A percentile compares a stretch with the other conserved stretches of the same genome.
Evolutionary conservation across 768 basidiomycete species (phyloP).

Genomic region (Lactarius evosmus): DNA sequence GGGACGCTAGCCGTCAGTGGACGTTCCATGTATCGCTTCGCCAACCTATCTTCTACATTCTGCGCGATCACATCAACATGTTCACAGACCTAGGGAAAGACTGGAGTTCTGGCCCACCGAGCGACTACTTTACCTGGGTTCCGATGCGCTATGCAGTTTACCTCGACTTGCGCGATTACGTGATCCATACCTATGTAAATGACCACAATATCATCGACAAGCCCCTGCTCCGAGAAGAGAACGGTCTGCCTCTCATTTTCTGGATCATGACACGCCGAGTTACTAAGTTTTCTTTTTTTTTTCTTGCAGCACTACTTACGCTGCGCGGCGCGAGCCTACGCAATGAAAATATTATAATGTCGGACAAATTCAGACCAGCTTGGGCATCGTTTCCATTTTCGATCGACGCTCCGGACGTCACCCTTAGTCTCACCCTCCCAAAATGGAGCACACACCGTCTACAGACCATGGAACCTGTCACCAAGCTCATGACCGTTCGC

Average conservation of each 20-base stretch:
- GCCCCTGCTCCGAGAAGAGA: conserved; percentile 75
- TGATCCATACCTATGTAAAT: conserved; percentile 80
- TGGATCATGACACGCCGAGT: conserved; percentile 1
- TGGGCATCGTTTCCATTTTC: conserved; percentile 63
- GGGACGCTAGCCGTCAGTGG: conserved; percentile 84
- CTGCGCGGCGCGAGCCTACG: conserved; percentile 57
- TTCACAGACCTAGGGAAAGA: conserved; percentile 90
- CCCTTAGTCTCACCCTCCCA: conserved; percentile 65
- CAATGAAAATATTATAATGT: conserved; percentile 55
- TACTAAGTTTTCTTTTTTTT: neutral
- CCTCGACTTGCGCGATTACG: conserved; percentile 70
- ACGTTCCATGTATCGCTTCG: conserved; percentile 65
- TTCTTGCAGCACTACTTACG: conserved; percentile 62
- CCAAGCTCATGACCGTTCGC: conserved; percentile 59
- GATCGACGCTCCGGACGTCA: conserved; percentile 55
- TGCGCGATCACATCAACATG: conserved; percentile 94
- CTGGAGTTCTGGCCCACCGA: conserved; percentile 81
- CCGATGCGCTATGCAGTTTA: conserved; percentile 76
- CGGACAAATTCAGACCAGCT: conserved; percentile 69
- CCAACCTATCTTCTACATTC: conserved; percentile 68
- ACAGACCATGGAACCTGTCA: conserved; percentile 57
- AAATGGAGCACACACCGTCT: conserved; percentile 86
- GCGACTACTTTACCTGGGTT: conserved; percentile 77
- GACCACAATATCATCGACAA: conserved; percentile 97
- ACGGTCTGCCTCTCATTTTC: conserved; percentile 49